Conservation (phyloP, 176 grass and related monocot species). For the Oryza rufipogon region DNA sequence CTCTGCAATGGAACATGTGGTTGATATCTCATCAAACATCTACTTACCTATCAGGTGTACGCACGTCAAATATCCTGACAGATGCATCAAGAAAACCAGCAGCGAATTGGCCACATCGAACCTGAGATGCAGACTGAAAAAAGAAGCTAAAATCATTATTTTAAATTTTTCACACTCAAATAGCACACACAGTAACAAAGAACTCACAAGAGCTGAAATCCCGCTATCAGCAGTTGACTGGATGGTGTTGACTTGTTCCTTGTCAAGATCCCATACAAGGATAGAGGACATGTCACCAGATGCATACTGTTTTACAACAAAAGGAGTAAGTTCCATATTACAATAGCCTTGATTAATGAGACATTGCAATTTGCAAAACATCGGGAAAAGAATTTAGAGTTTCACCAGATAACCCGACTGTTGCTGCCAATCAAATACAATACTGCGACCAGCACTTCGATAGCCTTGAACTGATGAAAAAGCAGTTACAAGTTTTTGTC, state of each 20-base stretch:
- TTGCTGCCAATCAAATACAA: slow-evolving; percentile 94
- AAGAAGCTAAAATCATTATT: slow-evolving; percentile 40
- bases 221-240: slow-evolving; percentile 61
- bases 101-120: slow-evolving; percentile 68
- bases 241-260: slow-evolving; percentile 77
- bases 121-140: slow-evolving; percentile 82
- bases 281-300: slow-evolving; percentile 81
- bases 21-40: slow-evolving; percentile 23
- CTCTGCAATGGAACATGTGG: slow-evolving; percentile 17
- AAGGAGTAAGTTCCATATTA: slow-evolving; percentile 32
- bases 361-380: background rate
- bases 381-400: background rate
- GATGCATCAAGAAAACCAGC: slow-evolving; percentile 81
- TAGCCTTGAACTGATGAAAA: slow-evolving; percentile 85
- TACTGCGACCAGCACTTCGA: slow-evolving; percentile 57
- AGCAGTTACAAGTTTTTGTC: slow-evolving; percentile 91
- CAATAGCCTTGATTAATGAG: slow-evolving; percentile 6
- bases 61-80: slow-evolving; percentile 89
- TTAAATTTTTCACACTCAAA: slow-evolving; percentile 24
- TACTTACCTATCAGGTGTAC: slow-evolving; percentile 68
- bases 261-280: slow-evolving; percentile 90
- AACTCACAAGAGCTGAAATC: slow-evolving; percentile 84
- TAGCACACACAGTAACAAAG: slow-evolving; percentile 28
- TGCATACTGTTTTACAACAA: slow-evolving; percentile 70
- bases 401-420: slow-evolving; percentile 91